Evolutionary conservation across 352 stramenopile species (phyloP).

Genomic region (Phytopythium sindhum): DNA sequence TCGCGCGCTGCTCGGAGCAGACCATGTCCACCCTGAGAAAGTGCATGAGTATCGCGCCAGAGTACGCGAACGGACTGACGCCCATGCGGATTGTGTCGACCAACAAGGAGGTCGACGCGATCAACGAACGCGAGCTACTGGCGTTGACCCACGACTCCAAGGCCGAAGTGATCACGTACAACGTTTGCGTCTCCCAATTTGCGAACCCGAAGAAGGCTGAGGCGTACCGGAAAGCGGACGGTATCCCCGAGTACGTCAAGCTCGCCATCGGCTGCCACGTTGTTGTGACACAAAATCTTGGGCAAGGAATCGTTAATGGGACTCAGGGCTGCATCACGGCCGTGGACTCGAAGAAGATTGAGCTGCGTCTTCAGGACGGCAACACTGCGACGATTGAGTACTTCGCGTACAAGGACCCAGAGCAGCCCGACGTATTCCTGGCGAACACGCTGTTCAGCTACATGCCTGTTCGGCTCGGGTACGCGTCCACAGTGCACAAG

Average conservation of each 20-base stretch:
- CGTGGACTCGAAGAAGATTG: slow-evolving; percentile 4
- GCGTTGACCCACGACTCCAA: neutral
- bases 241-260: slow-evolving; percentile 7
- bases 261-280: slow-evolving; percentile 9
- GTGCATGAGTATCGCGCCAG: slow-evolving; percentile 6
- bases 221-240: slow-evolving; percentile 7
- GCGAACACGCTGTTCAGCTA: slow-evolving; percentile 10
- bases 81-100: slow-evolving; percentile 13
- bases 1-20: slow-evolving; percentile 6
- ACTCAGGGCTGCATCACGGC: slow-evolving; percentile 8
- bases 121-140: slow-evolving; percentile 9
- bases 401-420: slow-evolving; percentile 12
- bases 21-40: slow-evolving; percentile 2
- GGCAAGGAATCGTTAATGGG: slow-evolving; percentile 5
- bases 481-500: slow-evolving; percentile 13
- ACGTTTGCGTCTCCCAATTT: slow-evolving; percentile 4
- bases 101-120: slow-evolving; percentile 11
- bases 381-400: slow-evolving; percentile 11
- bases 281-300: slow-evolving; percentile 10
- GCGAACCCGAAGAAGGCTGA: slow-evolving; percentile 11
- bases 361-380: slow-evolving; percentile 7
- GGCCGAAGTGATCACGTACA: slow-evolving; percentile 6
- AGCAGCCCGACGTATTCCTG: slow-evolving; percentile 9
- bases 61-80: slow-evolving; percentile 11
- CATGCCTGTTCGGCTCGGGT: slow-evolving; percentile 10